Percentiles rank a stretch among this genome's conserved stretches.
These are phyloP conservation scores for Fusarium sp. DNA, from an alignment of 2,329 filamentous ascomycete species.

Conservation along the genomic window DNA sequence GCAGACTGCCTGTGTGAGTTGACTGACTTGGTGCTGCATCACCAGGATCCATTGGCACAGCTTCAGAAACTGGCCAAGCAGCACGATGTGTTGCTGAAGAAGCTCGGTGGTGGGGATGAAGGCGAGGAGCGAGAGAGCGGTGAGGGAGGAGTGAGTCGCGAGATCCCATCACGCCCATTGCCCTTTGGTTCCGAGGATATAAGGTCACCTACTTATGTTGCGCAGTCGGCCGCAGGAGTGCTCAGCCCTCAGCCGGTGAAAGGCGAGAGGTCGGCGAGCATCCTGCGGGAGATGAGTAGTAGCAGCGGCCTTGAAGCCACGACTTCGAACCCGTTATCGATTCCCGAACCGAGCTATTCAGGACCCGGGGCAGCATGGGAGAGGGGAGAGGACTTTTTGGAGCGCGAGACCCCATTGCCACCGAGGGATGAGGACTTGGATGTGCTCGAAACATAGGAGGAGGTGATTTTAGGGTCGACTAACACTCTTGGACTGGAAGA, in stretches of 20 bases:
- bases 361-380: slow-evolving; percentile 65
- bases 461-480: slow-evolving; percentile 19
- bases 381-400: slow-evolving; percentile 59
- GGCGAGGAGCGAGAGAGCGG: slow-evolving; percentile 37
- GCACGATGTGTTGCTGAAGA: slow-evolving; percentile 71
- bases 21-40: slow-evolving; percentile 63
- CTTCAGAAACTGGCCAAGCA: slow-evolving; percentile 77
- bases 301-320: slow-evolving; percentile 33
- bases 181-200: slow-evolving; percentile 65
- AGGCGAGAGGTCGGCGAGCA: slow-evolving; percentile 51
- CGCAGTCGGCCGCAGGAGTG: slow-evolving; percentile 45
- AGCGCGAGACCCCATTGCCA: slow-evolving; percentile 51
- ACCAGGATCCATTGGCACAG: slow-evolving; percentile 77
- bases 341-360: slow-evolving; percentile 60
- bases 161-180: slow-evolving; percentile 62
- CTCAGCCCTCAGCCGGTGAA: slow-evolving; percentile 59
- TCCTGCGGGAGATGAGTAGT: slow-evolving; percentile 48
- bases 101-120: slow-evolving; percentile 56
- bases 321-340: slow-evolving; percentile 38
- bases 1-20: slow-evolving; percentile 67
- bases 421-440: slow-evolving; percentile 57
- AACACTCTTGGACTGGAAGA: slow-evolving; percentile 12
- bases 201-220: slow-evolving; percentile 44
- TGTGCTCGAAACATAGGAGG: slow-evolving; percentile 53
- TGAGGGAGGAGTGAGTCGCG: slow-evolving; percentile 48